These are phyloP conservation scores for Wickerhamiella spandovensis DNA, from an alignment of 805 yeast species.

Conservation along the genomic window DNA sequence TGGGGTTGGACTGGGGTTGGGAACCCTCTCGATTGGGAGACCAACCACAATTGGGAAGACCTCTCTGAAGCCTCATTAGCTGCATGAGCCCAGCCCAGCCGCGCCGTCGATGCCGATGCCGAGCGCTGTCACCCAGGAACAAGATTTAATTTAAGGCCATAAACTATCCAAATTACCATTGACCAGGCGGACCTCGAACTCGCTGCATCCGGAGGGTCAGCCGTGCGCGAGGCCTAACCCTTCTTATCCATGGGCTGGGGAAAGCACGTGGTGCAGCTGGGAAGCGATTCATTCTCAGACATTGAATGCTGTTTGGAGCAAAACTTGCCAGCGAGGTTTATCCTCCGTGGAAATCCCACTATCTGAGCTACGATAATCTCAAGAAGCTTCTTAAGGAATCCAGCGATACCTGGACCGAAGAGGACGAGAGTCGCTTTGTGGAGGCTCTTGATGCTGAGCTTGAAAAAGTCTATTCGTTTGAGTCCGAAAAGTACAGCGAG, in stretches of 20 bases:
- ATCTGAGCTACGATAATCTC: conserved; percentile 78
- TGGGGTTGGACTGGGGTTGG: too few relatives aligned
- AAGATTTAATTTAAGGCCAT: too few relatives aligned
- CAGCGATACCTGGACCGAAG: conserved; percentile 51
- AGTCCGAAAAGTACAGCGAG: conserved; percentile 53
- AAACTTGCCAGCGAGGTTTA: conserved; percentile 70
- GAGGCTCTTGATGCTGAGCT: conserved; percentile 65
- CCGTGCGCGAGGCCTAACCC: neutral
- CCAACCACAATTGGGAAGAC: too few relatives aligned
- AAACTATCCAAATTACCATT: too few relatives aligned
- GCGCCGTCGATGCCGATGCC: too few relatives aligned
- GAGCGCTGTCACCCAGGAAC: too few relatives aligned
- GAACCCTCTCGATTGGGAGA: too few relatives aligned
- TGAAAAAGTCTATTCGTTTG: conserved; percentile 87
- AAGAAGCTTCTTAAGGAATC: conserved; percentile 65
- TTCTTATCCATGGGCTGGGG: neutral
- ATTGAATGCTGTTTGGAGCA: conserved; percentile 71
- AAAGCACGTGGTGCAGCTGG: neutral
- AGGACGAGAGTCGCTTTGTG: conserved; percentile 72
- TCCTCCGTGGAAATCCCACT: conserved; percentile 86
- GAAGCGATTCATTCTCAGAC: neutral
- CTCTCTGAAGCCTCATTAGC: neutral
- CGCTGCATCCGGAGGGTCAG: too few relatives aligned
- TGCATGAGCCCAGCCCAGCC: too few relatives aligned
- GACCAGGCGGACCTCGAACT: too few relatives aligned